These are phyloP conservation scores for Penicillium sp. DNA, from an alignment of 2,329 filamentous ascomycete species.

Conservation along the genomic window DNA sequence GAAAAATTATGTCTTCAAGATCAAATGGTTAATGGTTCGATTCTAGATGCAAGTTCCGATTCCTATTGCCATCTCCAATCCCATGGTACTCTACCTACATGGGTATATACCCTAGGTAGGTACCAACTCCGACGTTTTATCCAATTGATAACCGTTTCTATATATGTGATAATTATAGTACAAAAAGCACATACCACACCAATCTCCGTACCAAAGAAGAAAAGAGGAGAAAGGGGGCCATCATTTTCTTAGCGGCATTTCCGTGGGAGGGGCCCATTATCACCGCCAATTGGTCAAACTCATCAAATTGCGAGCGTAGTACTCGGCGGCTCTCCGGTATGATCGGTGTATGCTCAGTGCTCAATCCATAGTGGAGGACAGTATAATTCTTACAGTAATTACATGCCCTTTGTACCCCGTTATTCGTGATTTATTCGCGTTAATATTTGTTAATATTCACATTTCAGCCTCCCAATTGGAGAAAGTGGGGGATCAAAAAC, in stretches of 20 bases:
- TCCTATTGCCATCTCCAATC: background rate
- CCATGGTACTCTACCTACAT: background rate
- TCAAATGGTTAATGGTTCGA: background rate
- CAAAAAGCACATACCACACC: constrained; percentile 5
- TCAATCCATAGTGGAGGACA: background rate
- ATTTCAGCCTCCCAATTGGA: background rate
- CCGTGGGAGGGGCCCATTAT: background rate
- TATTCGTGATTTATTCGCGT: background rate
- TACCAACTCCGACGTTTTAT: background rate
- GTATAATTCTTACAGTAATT: background rate
- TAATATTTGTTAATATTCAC: background rate
- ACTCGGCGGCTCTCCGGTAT: constrained; percentile 25
- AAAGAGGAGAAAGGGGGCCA: constrained; percentile 10
- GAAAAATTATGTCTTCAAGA: background rate
- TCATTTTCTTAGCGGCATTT: constrained; percentile 1
- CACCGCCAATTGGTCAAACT: constrained; percentile 2
- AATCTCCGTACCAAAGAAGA: constrained; percentile 4
- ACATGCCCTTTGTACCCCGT: background rate
- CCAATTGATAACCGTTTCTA: background rate
- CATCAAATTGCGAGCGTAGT: constrained; percentile 13
- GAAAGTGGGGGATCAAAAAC: background rate
- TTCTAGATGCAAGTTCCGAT: background rate
- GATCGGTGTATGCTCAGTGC: background rate
- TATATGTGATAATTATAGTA: constrained; percentile 6
- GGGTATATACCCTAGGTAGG: too few relatives aligned